These are phyloP conservation scores for Neofusicoccum sp. DNA, from an alignment of 2,329 filamentous ascomycete species.

Conservation along the genomic window DNA sequence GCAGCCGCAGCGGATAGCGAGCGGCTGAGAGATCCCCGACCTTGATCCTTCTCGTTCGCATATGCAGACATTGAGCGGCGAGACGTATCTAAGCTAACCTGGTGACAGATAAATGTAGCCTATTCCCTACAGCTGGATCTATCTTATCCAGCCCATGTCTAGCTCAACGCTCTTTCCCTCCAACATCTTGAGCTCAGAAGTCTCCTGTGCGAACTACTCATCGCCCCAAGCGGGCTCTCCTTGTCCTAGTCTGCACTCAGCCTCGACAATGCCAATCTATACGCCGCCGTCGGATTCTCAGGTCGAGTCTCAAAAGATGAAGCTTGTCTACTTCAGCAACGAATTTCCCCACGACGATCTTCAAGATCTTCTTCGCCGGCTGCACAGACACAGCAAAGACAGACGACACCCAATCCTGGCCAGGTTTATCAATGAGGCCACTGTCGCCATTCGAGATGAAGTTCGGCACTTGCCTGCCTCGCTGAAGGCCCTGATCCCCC, in stretches of 20 bases:
- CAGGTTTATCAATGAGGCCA: constrained; percentile 32
- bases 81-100: no score
- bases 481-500: constrained; percentile 24
- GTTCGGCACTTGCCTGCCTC: constrained; percentile 33
- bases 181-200: no score
- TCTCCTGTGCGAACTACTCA: no score
- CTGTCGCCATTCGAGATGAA: constrained; percentile 41
- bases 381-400: constrained; percentile 47
- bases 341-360: constrained; percentile 54
- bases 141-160: no score
- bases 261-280: no score
- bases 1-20: background rate
- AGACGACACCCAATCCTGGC: constrained; percentile 41
- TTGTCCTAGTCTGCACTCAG: no score
- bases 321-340: constrained; percentile 50
- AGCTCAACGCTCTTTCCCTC: no score
- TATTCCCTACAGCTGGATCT: no score
- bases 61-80: no score
- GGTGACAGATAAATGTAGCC: no score
- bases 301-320: constrained; percentile 13
- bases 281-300: background rate
- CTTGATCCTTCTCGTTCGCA: no score
- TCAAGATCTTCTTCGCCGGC: constrained; percentile 41
- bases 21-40: background rate
- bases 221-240: no score